A percentile compares a stretch with the other conserved stretches of the same genome.
phyloP scores from a whole-genome alignment of 2,329 filamentous ascomycete species.

The Teratosphaeria gauchensis region DNA sequence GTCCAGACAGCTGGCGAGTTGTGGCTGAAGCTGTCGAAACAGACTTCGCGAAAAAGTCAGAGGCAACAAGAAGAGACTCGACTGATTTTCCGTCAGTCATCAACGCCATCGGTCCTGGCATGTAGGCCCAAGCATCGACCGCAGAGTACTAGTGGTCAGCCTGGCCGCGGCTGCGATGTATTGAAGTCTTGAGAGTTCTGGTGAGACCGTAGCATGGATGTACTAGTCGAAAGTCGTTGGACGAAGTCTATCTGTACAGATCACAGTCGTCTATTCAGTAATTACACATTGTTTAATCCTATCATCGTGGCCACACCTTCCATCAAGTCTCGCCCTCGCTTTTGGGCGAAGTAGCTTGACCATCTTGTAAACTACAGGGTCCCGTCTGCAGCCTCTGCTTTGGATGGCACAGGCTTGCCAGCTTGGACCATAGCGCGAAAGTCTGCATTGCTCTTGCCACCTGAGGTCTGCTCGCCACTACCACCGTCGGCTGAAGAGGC shows the following conservation, averaged over 20 bases:
- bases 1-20: too few relatives aligned
- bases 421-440: conserved; percentile 45
- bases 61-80: too few relatives aligned
- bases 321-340: too few relatives aligned
- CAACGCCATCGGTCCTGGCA: too few relatives aligned
- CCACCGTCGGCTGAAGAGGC: neutral
- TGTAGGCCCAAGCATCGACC: too few relatives aligned
- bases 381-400: neutral
- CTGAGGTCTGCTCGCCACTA: conserved; percentile 4
- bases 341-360: too few relatives aligned
- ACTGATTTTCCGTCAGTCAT: too few relatives aligned
- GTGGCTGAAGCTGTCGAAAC: too few relatives aligned
- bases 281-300: neutral
- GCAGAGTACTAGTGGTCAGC: too few relatives aligned
- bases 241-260: neutral
- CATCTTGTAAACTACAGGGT: neutral
- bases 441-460: conserved; percentile 47
- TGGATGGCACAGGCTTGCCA: conserved; percentile 1
- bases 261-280: neutral
- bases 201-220: neutral
- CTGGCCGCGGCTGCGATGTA: too few relatives aligned
- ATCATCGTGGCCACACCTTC: neutral
- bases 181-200: too few relatives aligned
- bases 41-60: too few relatives aligned
- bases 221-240: neutral